phyloP scores from a whole-genome alignment of 148 eudicot species.

The Nepenthes mirabilis region DNA sequence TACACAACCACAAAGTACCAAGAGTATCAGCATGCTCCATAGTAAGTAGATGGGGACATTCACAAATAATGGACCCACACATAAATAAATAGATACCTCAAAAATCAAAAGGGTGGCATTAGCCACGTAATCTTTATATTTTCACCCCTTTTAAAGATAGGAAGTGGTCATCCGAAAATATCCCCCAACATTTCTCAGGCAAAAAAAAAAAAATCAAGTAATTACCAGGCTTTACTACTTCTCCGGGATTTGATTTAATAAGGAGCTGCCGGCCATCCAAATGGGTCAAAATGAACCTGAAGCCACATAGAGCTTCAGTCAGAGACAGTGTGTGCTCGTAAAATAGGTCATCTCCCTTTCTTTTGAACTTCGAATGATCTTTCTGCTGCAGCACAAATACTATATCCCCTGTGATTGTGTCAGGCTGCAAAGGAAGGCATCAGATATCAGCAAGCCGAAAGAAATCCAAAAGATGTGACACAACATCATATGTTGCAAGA shows the following conservation, averaged over 20 bases:
- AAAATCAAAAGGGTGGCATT: no score
- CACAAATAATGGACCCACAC: no score
- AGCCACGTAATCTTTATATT: no score
- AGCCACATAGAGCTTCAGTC: constrained; percentile 3
- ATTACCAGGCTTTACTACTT: constrained; percentile 3
- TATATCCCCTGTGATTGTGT: constrained; percentile 3
- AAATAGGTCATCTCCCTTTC: constrained; percentile 3
- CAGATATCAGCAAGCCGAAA: not conserved
- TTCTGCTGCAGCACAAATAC: constrained; percentile 5
- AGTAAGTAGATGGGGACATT: not conserved
- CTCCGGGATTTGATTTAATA: constrained; percentile 3
- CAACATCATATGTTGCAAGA: not conserved
- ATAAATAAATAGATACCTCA: no score
- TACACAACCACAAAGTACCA: not conserved
- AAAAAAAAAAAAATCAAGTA: not conserved
- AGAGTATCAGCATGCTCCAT: not conserved
- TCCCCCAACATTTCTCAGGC: not conserved
- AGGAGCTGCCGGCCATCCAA: constrained; percentile 3
- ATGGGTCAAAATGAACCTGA: not conserved
- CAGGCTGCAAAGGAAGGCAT: not conserved
- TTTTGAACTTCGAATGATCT: constrained; percentile 2
- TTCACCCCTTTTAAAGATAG: no score
- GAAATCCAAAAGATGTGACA: not conserved
- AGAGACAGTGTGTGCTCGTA: constrained; percentile 2
- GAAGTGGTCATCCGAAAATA: no score